phyloP scores from a whole-genome alignment of 305 asterid species.

The Rubia peregrina region DNA sequence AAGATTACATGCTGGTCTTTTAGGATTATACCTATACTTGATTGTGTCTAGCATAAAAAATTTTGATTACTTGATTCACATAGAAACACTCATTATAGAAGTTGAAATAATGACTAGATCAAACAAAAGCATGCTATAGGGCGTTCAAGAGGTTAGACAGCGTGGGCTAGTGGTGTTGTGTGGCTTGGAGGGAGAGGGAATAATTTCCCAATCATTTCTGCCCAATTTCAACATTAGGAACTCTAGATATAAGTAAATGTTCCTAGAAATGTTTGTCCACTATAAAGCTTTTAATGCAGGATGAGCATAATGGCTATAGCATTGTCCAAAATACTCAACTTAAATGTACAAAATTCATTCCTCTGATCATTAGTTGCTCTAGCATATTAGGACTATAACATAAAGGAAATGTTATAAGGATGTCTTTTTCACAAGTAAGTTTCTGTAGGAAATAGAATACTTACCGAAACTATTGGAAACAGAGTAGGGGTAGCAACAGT shows the following conservation, averaged over 20 bases:
- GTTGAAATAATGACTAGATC: background rate
- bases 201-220: background rate
- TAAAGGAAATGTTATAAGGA: background rate
- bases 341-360: background rate
- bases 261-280: background rate
- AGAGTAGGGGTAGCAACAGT: no score
- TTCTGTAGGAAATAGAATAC: background rate
- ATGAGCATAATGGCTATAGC: background rate
- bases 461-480: no score
- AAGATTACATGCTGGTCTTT: no score
- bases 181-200: constrained; percentile 4
- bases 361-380: background rate
- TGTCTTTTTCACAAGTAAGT: background rate
- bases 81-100: background rate
- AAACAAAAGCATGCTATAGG: background rate
- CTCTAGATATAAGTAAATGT: background rate
- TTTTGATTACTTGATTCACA: background rate
- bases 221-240: background rate
- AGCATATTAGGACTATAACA: background rate
- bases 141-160: background rate
- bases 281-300: background rate
- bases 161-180: background rate
- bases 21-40: background rate
- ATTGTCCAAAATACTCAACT: background rate
- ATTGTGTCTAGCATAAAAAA: background rate